These are phyloP conservation scores for Rhytidiadelphus loreus DNA, from an alignment of 225 moss, liverwort and hornwort genomes.

Conservation along the genomic window DNA sequence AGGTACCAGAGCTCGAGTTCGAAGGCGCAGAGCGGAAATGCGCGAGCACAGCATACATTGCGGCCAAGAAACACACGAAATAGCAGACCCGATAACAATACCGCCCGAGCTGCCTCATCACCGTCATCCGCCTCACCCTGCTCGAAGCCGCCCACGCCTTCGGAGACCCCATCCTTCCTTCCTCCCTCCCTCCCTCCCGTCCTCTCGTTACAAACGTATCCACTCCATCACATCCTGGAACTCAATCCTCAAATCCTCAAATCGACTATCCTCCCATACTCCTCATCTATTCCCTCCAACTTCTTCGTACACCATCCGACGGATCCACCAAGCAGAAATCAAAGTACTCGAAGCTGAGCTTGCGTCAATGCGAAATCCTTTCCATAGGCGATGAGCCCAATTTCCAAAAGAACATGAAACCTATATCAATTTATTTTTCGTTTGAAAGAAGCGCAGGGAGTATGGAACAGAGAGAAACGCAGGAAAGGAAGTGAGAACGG, in stretches of 20 bases:
- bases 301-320: background rate
- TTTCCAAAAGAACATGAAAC: background rate
- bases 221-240: conserved; percentile 1
- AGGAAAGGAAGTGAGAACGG: background rate
- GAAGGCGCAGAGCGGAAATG: conserved; percentile 42
- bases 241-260: background rate
- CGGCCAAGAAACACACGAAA: conserved; percentile 33
- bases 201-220: background rate
- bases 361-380: background rate
- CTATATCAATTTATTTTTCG: background rate
- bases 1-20: conserved; percentile 6
- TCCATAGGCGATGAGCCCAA: background rate
- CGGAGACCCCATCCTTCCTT: conserved; percentile 50
- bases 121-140: conserved; percentile 25
- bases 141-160: conserved; percentile 52
- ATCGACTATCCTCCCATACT: background rate
- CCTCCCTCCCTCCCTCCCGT: background rate
- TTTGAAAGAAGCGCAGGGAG: background rate
- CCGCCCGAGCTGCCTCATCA: conserved; percentile 35
- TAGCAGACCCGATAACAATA: conserved; percentile 41
- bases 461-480: background rate
- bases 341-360: background rate
- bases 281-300: background rate
- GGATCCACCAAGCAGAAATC: background rate
- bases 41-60: conserved; percentile 41